Conservation (phyloP, 352 stramenopile species). For the Phytopythium helicoides region DNA sequence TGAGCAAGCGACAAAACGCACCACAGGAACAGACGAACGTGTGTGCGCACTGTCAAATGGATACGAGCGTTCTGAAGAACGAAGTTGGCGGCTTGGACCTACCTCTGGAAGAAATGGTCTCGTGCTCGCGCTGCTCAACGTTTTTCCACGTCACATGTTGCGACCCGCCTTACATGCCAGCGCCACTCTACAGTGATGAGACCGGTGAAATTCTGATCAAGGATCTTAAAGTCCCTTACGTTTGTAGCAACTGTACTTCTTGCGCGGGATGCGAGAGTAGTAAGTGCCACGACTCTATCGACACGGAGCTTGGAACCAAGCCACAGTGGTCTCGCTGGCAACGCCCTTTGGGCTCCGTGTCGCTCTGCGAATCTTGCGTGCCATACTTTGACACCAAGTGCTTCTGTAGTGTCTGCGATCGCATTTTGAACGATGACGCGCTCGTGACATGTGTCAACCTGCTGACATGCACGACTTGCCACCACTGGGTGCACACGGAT, state of each 20-base stretch:
- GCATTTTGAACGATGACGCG: slow-evolving; percentile 39
- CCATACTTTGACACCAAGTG: slow-evolving; percentile 57
- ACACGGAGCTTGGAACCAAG: neutral
- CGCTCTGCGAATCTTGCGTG: slow-evolving; percentile 66
- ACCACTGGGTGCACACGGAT: slow-evolving; percentile 77
- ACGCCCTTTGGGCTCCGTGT: slow-evolving; percentile 53
- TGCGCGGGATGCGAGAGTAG: slow-evolving; percentile 53
- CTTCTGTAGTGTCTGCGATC: slow-evolving; percentile 75
- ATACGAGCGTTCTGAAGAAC: neutral
- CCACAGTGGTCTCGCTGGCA: slow-evolving; percentile 69
- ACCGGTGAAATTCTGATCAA: slow-evolving; percentile 52
- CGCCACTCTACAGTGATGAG: slow-evolving; percentile 54
- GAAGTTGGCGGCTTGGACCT: neutral
- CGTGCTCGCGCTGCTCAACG: slow-evolving; percentile 49
- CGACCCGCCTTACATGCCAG: slow-evolving; percentile 62
- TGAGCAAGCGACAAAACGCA: neutral
- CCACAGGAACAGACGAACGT: neutral
- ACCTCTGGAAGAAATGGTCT: slow-evolving; percentile 38
- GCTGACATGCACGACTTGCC: slow-evolving; percentile 70
- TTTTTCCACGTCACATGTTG: slow-evolving; percentile 73
- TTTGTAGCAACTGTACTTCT: slow-evolving; percentile 58
- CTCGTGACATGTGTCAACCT: slow-evolving; percentile 47
- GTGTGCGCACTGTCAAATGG: slow-evolving; percentile 4
- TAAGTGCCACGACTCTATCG: neutral
- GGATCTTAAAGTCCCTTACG: slow-evolving; percentile 65